Base-by-base conservation (phyloP, 176 grass and related monocot species). In the Musa itinerans region DNA sequence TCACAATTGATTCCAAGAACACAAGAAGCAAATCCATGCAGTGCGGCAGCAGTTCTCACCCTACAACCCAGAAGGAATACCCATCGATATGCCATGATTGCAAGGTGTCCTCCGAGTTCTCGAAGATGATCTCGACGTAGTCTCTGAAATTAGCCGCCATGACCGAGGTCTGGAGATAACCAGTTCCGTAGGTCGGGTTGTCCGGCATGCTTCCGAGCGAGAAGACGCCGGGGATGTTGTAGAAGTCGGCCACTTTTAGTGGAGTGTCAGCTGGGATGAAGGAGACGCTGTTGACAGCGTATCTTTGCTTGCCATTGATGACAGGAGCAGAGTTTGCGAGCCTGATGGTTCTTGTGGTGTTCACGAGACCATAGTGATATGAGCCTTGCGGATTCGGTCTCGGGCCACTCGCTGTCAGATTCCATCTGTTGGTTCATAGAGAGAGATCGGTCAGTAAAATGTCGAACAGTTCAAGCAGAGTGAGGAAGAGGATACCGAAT, bases 311-410 rank as follows among this genome's bases (percentile, higher is more conserved):
- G 76, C 87, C 87, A 24, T 91, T 97, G 75, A 97, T 91, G 65
- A 26, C 77, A 19, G 65, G 74, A 34, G 83, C 77, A 8, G 94
- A 93, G 74, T 85, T 93, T 11, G 86, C 88, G 1, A 97, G 86
- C 73, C 80, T 86, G 57, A 97, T 93, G 54, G 94, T 93, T 69
- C 90, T 87, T 25, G 94, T 97, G 9, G 94, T 97, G 78, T 97
- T 93, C 8, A 97, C 89, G 1, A 89, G 79, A 11, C 94, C 94
- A 0, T 97, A 97, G 78, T 97, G 94, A 77, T 91, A 97, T 3
- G 94, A 97, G 11, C 94, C 94, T 70, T 97, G 94, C n/a, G 94
- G 94, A 13, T 97, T 97, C 23, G 90, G 94, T 70, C 94, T 97
- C n/a, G 94, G 94, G 52, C 93, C 94, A 17, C 94, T 97, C 0